A percentile compares a stretch with the other conserved stretches of the same genome.
Evolutionary conservation across 2,329 filamentous ascomycete genomes (phyloP).

Genomic region (Paraphaeosphaeria sporulosa): DNA sequence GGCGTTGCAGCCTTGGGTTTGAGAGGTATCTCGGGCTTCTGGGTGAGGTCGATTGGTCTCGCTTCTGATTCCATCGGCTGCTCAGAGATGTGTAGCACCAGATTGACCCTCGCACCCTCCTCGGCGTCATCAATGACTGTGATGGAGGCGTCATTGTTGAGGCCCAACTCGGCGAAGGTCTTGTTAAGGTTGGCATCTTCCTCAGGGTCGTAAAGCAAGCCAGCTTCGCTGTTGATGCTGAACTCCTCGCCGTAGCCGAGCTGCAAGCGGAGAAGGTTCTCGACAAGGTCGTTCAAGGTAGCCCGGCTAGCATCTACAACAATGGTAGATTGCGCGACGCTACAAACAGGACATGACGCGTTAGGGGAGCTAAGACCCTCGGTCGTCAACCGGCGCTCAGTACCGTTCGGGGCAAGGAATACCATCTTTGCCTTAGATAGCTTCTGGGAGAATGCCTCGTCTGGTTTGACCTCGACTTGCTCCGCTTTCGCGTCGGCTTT

Average conservation of each 20-base stretch:
- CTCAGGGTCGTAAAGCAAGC: conserved; percentile 88
- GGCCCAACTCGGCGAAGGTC: conserved; percentile 78
- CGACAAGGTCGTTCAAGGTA: conserved; percentile 80
- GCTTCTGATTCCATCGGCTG: conserved; percentile 54
- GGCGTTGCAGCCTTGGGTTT: conserved; percentile 49
- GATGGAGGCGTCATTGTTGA: conserved; percentile 77
- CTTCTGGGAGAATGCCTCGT: conserved; percentile 46
- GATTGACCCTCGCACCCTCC: conserved; percentile 78
- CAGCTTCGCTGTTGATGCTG: conserved; percentile 75
- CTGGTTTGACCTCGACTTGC: not conserved
- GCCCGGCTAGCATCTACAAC: conserved; percentile 74
- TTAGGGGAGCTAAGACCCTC: conserved; percentile 71
- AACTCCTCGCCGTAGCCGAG: conserved; percentile 85
- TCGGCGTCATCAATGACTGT: conserved; percentile 86
- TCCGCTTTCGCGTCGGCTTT: not conserved
- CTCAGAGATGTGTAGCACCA: conserved; percentile 74
- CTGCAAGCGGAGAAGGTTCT: conserved; percentile 72
- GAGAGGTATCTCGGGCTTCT: conserved; percentile 55
- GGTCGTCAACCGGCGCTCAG: conserved; percentile 65
- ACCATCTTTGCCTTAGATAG: conserved; percentile 80
- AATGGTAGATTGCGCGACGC: conserved; percentile 72
- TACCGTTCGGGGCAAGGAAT: conserved; percentile 74
- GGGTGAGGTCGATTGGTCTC: conserved; percentile 63
- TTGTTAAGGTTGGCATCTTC: conserved; percentile 85
- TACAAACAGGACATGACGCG: conserved; percentile 82